These are phyloP conservation scores for Diaporthe citrichinensis DNA, from an alignment of 2,329 filamentous ascomycete genomes.

Conservation along the genomic window DNA sequence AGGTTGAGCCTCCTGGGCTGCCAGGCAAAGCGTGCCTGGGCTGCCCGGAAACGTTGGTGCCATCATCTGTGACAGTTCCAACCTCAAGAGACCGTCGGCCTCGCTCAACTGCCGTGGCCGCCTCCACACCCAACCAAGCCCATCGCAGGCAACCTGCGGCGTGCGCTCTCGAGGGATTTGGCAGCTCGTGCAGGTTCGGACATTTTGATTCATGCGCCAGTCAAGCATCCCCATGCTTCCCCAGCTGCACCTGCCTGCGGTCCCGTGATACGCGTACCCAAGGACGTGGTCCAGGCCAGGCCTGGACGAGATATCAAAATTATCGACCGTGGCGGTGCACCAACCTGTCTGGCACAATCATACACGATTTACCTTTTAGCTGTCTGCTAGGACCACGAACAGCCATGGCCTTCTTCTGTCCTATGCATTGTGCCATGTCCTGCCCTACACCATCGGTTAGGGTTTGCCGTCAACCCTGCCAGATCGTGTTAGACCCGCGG, in stretches of 20 bases:
- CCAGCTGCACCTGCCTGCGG: constrained; percentile 14
- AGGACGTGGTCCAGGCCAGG: background rate
- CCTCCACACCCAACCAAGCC: constrained; percentile 22
- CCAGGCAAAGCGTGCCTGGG: background rate
- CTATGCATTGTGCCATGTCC: background rate
- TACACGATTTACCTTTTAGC: background rate
- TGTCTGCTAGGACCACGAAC: background rate
- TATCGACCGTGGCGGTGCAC: background rate
- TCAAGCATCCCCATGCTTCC: constrained; percentile 21
- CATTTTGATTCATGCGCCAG: constrained; percentile 27
- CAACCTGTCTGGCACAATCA: background rate
- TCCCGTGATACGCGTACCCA: constrained; percentile 27
- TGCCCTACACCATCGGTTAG: background rate
- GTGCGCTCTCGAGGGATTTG: background rate
- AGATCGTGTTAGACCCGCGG: background rate
- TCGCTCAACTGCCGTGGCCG: constrained; percentile 23
- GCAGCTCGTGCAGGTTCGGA: constrained; percentile 20
- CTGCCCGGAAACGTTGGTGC: constrained; percentile 27
- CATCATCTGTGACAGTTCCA: constrained; percentile 19
- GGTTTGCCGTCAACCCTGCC: background rate
- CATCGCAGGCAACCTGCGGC: background rate
- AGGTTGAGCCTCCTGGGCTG: background rate
- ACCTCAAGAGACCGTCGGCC: constrained; percentile 16
- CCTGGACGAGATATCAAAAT: background rate
- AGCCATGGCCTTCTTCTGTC: background rate